Evolutionary conservation across 2,329 filamentous ascomycete genomes (phyloP).

Genomic region (Colletotrichum kahawae): DNA sequence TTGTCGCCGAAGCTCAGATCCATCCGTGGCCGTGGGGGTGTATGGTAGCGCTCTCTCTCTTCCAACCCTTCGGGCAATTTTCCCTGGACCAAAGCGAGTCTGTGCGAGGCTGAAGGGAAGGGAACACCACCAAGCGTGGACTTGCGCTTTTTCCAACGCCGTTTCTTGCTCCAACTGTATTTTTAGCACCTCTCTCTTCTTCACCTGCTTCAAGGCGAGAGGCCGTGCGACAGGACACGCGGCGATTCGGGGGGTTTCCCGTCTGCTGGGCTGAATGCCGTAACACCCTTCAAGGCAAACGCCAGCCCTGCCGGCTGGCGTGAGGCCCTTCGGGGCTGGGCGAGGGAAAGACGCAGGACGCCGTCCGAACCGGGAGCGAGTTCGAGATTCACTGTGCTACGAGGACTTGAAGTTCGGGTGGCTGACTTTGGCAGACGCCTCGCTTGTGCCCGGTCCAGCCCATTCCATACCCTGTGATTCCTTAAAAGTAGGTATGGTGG

Average conservation of each 20-base stretch:
- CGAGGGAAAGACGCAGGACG: neutral
- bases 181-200: neutral
- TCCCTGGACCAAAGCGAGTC: neutral
- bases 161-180: neutral
- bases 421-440: slow-evolving; percentile 5
- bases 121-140: neutral
- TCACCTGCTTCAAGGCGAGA: neutral
- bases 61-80: neutral
- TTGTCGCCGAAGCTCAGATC: slow-evolving; percentile 11
- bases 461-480: neutral
- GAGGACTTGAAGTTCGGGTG: neutral
- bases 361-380: neutral
- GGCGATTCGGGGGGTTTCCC: neutral
- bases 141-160: neutral
- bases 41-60: neutral
- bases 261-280: neutral
- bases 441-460: neutral
- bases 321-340: neutral
- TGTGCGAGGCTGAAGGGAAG: neutral
- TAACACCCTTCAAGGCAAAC: neutral
- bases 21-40: slow-evolving; percentile 13
- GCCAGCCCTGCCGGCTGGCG: neutral
- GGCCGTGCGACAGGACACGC: slow-evolving; percentile 8
- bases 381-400: neutral
- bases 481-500: neutral